Evolutionary conservation across 2,329 filamentous ascomycete species (phyloP), one percentile per base, ranked within the genome.

Genomic region (Fusarium caatingaense): DNA sequence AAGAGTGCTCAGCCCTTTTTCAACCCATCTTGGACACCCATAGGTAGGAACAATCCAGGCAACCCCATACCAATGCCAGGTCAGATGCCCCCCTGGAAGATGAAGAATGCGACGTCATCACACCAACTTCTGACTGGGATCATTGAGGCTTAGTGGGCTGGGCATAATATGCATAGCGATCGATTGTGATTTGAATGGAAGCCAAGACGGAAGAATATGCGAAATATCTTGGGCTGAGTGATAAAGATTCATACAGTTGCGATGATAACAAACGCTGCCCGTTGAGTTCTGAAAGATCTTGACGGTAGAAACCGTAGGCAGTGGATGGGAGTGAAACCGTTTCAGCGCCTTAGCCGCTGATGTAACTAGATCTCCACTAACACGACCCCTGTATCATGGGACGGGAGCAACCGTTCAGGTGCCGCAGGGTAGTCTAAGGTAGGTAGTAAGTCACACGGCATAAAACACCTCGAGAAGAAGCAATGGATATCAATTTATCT

Each of bases 101-200:
- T 60, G 40, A 47, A 48, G 45, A 49, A 57, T 71, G 49, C 68
- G 59, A 70, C 68, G 68, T 71, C 68, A 71, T 64, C 63, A 71
- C 58, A 71, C 49, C 67, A 53, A 61, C 32, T 42, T 42, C 23
- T 32, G 41, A 34, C 64, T 23, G 23, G 67, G 68, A 34, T 68
- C 32, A 48, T 55, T 55, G 49, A 64, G 67, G 67, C 53, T 71
- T 67, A 64, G 63, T 41, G 51, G 46, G 25, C 54, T 63, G 37
- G 41, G 60, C 60, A 45, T 23, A 42, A 40, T 63, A 32, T 34
- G 60, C 60, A 40, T 23, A 48, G 45, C 25, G 15, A 53, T 32
- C 25, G 21, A 30, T 49, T 27, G 46, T 15, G 20, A 18, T 32
- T 21, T 30, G 48, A 32, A 45, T 34, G 53, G 34, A 42, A 50